Percentiles rank a stretch among this genome's conserved stretches.
These are phyloP conservation scores for Carallia pectinifolia DNA, from an alignment of 345 rosid genomes.

Conservation along the genomic window DNA sequence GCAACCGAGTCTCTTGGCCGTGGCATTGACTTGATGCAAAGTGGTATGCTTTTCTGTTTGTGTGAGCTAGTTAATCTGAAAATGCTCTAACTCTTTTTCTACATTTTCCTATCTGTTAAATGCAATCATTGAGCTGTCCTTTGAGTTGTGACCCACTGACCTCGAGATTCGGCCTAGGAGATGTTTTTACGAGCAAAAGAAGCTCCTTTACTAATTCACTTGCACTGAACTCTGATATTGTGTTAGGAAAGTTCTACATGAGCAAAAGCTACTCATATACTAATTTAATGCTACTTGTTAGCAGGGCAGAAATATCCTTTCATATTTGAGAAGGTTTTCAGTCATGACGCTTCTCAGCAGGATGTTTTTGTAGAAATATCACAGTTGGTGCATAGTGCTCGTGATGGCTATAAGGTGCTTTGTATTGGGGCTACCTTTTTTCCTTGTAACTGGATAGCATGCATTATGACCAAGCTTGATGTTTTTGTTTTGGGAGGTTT, in stretches of 20 bases:
- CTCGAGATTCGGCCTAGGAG: too few relatives aligned
- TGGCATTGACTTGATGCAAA: slow-evolving; percentile 77
- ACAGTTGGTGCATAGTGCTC: slow-evolving; percentile 91
- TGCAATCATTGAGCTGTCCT: too few relatives aligned
- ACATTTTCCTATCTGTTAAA: too few relatives aligned
- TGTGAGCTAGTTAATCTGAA: not conserved
- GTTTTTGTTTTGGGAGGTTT: slow-evolving; percentile 51
- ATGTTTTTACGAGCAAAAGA: not conserved
- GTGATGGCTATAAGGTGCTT: slow-evolving; percentile 91
- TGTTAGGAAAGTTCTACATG: not conserved
- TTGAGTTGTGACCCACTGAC: too few relatives aligned
- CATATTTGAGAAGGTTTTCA: slow-evolving; percentile 89
- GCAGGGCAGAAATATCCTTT: slow-evolving; percentile 80
- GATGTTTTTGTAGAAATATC: slow-evolving; percentile 91
- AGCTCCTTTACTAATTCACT: not conserved
- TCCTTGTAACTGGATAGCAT: not conserved
- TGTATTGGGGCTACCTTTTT: not conserved
- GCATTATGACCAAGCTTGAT: not conserved
- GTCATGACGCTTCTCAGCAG: slow-evolving; percentile 78
- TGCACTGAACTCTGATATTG: not conserved
- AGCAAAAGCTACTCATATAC: not conserved
- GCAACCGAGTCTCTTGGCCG: slow-evolving; percentile 68
- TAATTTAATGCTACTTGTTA: slow-evolving; percentile 9
- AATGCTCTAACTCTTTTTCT: too few relatives aligned
- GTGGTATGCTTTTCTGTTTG: slow-evolving; percentile 39